These are phyloP conservation scores for Kitagawia praeruptora DNA, from an alignment of 129 eudicot species.

Conservation along the genomic window DNA sequence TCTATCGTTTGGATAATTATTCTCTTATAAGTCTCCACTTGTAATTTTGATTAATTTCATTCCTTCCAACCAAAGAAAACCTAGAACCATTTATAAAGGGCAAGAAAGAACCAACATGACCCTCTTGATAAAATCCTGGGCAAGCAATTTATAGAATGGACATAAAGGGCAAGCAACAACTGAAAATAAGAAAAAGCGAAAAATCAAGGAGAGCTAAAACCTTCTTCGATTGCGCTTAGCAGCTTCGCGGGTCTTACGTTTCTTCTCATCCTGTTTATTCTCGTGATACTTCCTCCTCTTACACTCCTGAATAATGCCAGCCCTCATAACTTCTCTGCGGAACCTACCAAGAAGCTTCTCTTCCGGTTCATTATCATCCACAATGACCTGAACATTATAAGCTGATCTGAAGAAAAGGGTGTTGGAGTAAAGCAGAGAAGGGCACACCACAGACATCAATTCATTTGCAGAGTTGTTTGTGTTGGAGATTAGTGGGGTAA, in stretches of 20 bases:
- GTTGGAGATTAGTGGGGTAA: constrained; percentile 32
- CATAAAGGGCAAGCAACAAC: no score
- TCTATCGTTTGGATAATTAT: no score
- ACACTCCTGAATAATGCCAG: constrained; percentile 75
- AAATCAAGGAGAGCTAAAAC: constrained; percentile 11
- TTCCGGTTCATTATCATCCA: constrained; percentile 75
- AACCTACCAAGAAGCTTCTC: constrained; percentile 69
- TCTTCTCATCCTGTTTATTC: constrained; percentile 68
- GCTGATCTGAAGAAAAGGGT: constrained; percentile 56
- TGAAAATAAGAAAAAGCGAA: no score
- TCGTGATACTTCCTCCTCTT: constrained; percentile 63
- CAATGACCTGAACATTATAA: constrained; percentile 72
- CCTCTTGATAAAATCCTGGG: no score
- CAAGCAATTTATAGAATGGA: no score
- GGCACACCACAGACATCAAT: constrained; percentile 67
- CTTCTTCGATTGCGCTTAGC: constrained; percentile 84
- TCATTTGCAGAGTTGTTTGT: constrained; percentile 16
- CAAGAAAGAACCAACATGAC: no score
- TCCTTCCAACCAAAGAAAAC: not conserved
- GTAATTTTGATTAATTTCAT: no score
- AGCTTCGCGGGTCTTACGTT: constrained; percentile 82
- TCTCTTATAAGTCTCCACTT: not conserved
- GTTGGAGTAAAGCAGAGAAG: constrained; percentile 63
- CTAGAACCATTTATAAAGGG: no score
- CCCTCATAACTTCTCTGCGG: constrained; percentile 79